Evolutionary conservation across 441 rosid species (phyloP).

Genomic region (Macaranga tanarius): DNA sequence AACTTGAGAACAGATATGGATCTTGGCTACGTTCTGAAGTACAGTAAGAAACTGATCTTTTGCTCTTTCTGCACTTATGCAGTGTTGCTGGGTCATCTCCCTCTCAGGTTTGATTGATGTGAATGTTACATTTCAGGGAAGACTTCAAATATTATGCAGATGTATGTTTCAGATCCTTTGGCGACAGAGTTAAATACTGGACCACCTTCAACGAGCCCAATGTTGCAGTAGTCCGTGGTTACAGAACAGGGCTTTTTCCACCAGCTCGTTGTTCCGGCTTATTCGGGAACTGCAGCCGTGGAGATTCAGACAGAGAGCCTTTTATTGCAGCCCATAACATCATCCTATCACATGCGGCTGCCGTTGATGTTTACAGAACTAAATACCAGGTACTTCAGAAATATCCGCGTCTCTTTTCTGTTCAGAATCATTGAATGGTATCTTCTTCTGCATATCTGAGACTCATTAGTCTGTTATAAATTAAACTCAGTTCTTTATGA

Average conservation of each 20-base stretch:
- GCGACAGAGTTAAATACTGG: constrained; percentile 62
- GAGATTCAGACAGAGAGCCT: constrained; percentile 71
- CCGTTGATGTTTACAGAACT: constrained; percentile 46
- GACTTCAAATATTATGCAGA: constrained; percentile 62
- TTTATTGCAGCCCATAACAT: constrained; percentile 65
- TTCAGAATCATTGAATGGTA: neutral
- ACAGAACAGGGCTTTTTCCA: constrained; percentile 45
- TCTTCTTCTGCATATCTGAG: neutral
- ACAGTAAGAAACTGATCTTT: constrained; percentile 35
- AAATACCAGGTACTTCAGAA: constrained; percentile 54
- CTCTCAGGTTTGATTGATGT: neutral
- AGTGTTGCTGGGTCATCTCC: neutral
- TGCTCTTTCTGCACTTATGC: neutral
- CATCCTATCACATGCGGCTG: constrained; percentile 68
- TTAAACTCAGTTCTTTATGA: neutral
- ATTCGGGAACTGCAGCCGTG: constrained; percentile 57
- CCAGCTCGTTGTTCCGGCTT: constrained; percentile 59
- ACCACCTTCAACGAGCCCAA: constrained; percentile 73
- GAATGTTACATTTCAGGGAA: constrained; percentile 39
- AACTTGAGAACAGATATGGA: constrained; percentile 61
- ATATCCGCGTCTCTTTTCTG: neutral
- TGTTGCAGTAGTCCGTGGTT: constrained; percentile 36
- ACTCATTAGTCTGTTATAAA: neutral
- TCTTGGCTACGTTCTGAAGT: constrained; percentile 58
- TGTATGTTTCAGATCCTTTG: constrained; percentile 58